Evolutionary conservation across 2,329 filamentous ascomycete genomes (phyloP).

Genomic region (Colletotrichum euphorbiae): DNA sequence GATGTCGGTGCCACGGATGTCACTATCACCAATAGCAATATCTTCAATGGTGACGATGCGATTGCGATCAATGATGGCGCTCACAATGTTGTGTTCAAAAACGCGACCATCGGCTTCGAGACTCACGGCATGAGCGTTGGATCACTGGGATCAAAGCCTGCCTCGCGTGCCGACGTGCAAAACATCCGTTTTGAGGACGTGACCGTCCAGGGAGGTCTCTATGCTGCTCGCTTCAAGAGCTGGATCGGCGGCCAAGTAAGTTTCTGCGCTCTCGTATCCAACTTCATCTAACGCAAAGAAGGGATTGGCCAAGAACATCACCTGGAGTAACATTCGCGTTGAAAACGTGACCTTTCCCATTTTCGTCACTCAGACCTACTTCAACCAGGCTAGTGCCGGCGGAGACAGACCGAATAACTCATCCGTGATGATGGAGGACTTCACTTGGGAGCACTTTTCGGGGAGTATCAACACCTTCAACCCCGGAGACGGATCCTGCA

Average conservation of each 20-base stretch:
- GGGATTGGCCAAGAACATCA: slow-evolving; percentile 56
- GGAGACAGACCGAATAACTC: slow-evolving; percentile 51
- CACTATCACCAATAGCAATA: slow-evolving; percentile 45
- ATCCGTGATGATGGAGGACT: slow-evolving; percentile 55
- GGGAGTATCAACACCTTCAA: slow-evolving; percentile 55
- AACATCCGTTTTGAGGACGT: slow-evolving; percentile 56
- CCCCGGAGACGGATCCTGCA: slow-evolving; percentile 58
- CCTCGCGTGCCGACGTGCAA: slow-evolving; percentile 48
- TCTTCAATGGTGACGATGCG: slow-evolving; percentile 58
- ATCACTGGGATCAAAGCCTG: slow-evolving; percentile 51
- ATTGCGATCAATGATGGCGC: slow-evolving; percentile 54
- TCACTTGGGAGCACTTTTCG: slow-evolving; percentile 54
- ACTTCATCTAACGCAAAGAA: slow-evolving; percentile 35
- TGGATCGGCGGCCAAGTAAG: slow-evolving; percentile 51
- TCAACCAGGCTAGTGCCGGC: slow-evolving; percentile 50
- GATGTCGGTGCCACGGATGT: slow-evolving; percentile 48
- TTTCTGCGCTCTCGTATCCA: background rate
- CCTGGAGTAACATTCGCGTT: slow-evolving; percentile 56
- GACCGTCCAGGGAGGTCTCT: slow-evolving; percentile 54
- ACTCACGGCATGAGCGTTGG: slow-evolving; percentile 58
- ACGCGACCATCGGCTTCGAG: slow-evolving; percentile 56
- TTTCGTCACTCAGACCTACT: slow-evolving; percentile 59
- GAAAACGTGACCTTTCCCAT: slow-evolving; percentile 59
- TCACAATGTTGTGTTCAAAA: slow-evolving; percentile 52
- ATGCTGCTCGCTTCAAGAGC: slow-evolving; percentile 57